Percentiles rank a stretch among this genome's conserved stretches.
These are phyloP conservation scores for Eucommia ulmoides DNA, from an alignment of 257 asterid species.

Conservation along the genomic window DNA sequence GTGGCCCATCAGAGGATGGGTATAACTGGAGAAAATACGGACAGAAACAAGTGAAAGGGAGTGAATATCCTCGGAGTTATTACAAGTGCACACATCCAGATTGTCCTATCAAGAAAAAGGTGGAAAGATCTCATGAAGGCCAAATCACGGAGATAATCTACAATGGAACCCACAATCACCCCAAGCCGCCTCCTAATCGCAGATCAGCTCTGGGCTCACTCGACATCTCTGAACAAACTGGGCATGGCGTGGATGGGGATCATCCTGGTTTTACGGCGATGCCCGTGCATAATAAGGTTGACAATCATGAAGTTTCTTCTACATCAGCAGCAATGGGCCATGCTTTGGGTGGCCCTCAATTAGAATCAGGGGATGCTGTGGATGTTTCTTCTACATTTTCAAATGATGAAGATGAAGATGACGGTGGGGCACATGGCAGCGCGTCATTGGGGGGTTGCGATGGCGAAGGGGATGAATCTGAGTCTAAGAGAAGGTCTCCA, in stretches of 20 bases:
- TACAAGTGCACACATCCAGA: constrained; percentile 65
- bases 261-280: constrained; percentile 40
- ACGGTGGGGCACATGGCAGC: constrained; percentile 51
- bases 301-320: constrained; percentile 36
- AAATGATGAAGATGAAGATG: constrained; percentile 38
- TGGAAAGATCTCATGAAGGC: constrained; percentile 68
- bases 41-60: constrained; percentile 79
- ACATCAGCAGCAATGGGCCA: constrained; percentile 18
- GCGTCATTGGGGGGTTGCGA: constrained; percentile 44
- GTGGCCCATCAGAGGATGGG: constrained; percentile 61
- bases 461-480: constrained; percentile 74
- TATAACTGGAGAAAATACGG: constrained; percentile 86
- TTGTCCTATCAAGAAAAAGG: constrained; percentile 78
- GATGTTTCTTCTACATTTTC: constrained; percentile 50
- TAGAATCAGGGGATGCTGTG: constrained; percentile 31
- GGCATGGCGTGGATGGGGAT: constrained; percentile 29
- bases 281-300: constrained; percentile 31
- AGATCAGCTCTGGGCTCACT: constrained; percentile 40
- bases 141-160: constrained; percentile 70
- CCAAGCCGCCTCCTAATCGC: constrained; percentile 53
- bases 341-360: constrained; percentile 24
- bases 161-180: constrained; percentile 73
- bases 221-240: constrained; percentile 19
- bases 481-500: constrained; percentile 71
- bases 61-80: constrained; percentile 82